Conservation (phyloP, 345 rosid genomes). For the Eucalyptus erythrocorys region DNA sequence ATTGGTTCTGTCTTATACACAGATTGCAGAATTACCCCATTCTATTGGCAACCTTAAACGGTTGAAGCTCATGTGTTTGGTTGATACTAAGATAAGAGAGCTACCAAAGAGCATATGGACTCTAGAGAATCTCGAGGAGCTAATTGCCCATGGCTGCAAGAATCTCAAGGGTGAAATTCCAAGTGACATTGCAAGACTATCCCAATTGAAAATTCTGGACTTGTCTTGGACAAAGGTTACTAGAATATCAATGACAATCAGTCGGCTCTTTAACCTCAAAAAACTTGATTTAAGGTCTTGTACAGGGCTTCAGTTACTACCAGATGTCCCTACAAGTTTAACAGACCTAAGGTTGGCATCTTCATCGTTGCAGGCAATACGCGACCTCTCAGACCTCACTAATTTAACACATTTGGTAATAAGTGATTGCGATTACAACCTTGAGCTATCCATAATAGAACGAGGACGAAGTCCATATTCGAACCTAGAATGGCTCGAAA, state of each 20-base stretch:
- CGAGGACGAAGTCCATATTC: neutral
- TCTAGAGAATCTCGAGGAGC: neutral
- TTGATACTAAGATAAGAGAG: fast-evolving
- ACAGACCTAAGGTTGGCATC: neutral
- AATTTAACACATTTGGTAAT: fast-evolving
- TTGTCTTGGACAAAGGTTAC: neutral
- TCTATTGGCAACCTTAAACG: neutral
- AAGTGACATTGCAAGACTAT: neutral
- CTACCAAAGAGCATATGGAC: neutral
- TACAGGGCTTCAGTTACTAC: neutral
- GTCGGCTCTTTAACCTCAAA: neutral
- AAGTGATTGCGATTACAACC: too few relatives aligned
- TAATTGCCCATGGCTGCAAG: fast-evolving
- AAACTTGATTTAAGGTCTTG: neutral
- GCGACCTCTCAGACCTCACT: neutral
- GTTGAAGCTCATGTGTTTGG: neutral
- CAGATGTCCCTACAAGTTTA: neutral
- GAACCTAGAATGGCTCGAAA: neutral
- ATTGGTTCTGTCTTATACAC: neutral
- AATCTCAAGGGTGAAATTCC: neutral
- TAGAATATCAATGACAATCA: neutral
- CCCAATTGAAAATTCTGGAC: neutral
- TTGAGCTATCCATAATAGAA: too few relatives aligned
- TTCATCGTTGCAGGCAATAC: neutral
- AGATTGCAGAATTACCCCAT: fast-evolving